Evolutionary conservation across 495 filamentous ascomycete species (phyloP).

Genomic region (Friedmanniomyces endolithicus): DNA sequence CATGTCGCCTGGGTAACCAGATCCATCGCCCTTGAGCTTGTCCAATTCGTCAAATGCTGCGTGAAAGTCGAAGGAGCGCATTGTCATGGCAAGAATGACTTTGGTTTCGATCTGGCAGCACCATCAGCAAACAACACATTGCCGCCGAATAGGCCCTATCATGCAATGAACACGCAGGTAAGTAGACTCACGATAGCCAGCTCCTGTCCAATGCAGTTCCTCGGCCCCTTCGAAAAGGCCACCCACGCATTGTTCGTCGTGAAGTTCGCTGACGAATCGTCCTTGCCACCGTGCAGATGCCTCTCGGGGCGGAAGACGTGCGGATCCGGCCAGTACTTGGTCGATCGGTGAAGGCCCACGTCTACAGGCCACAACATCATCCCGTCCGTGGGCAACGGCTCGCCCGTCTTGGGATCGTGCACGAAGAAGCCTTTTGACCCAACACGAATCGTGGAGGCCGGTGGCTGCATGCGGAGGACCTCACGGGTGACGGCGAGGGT

Average conservation of each 20-base stretch:
- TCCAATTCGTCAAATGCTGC: conserved; percentile 21
- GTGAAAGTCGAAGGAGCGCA: conserved; percentile 22
- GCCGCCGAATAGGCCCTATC: not conserved
- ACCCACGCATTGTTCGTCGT: conserved; percentile 18
- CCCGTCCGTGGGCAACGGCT: conserved; percentile 27
- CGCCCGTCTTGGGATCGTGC: conserved; percentile 21
- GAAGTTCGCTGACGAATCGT: not conserved
- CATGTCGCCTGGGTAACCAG: conserved; percentile 4
- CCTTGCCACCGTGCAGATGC: conserved; percentile 2
- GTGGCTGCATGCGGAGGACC: conserved; percentile 22
- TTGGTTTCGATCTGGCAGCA: conserved; percentile 22
- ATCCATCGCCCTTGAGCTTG: conserved; percentile 5
- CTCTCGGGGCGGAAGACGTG: conserved; percentile 16
- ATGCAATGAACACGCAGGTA: not conserved
- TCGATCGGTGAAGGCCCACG: conserved; percentile 18
- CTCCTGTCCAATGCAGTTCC: conserved; percentile 31
- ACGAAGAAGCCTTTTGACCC: conserved; percentile 22
- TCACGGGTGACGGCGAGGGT: conserved; percentile 25
- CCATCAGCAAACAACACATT: too few species aligned
- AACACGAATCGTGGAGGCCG: conserved; percentile 19
- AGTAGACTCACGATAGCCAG: conserved; percentile 18
- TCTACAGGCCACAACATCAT: conserved; percentile 22
- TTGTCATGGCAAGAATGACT: conserved; percentile 23
- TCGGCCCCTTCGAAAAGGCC: conserved; percentile 25
- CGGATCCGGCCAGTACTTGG: conserved; percentile 18